Evolutionary conservation across 768 basidiomycete species (phyloP).

Genomic region (Cystofilobasidium bisporidii): DNA sequence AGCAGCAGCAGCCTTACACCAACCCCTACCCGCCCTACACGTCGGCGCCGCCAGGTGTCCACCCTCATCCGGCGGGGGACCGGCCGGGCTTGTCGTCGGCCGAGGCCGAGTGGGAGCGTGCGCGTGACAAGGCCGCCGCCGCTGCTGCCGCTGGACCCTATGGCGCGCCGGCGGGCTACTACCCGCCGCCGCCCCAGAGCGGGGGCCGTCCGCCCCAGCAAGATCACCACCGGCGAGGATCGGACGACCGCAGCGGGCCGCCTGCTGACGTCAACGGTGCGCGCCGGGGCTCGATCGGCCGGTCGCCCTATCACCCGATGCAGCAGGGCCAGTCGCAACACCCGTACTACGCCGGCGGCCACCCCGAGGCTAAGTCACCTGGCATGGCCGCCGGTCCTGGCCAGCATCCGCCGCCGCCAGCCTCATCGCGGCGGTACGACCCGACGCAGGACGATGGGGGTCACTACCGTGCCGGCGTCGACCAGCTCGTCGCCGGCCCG

Average conservation of each 20-base stretch:
- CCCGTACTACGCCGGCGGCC: not conserved
- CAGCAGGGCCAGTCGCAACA: not conserved
- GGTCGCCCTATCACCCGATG: constrained; percentile 1
- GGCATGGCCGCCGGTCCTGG: too few species aligned
- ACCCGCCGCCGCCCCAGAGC: not conserved
- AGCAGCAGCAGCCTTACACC: constrained; percentile 22
- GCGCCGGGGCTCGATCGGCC: constrained; percentile 14
- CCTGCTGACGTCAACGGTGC: not conserved
- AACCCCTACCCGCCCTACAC: constrained; percentile 28
- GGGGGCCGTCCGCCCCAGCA: not conserved
- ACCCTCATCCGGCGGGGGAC: not conserved
- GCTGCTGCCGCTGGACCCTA: too few species aligned
- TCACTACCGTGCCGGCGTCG: not conserved
- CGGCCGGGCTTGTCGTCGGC: not conserved
- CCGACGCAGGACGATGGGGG: constrained; percentile 9
- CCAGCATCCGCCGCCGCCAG: not conserved
- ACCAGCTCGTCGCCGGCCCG: not conserved
- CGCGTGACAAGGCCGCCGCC: constrained; percentile 2
- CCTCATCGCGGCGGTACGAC: not conserved
- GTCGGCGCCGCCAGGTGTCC: not conserved
- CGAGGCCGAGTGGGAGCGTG: constrained; percentile 24
- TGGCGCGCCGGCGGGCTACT: constrained; percentile 9
- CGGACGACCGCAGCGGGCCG: constrained; percentile 16
- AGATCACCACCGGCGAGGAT: constrained; percentile 3
- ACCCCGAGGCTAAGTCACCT: not conserved